Percentiles rank a stretch among this genome's conserved stretches.
phyloP scores from a whole-genome alignment of 2,329 filamentous ascomycete species.

The Stemphylium vesicarium region DNA sequence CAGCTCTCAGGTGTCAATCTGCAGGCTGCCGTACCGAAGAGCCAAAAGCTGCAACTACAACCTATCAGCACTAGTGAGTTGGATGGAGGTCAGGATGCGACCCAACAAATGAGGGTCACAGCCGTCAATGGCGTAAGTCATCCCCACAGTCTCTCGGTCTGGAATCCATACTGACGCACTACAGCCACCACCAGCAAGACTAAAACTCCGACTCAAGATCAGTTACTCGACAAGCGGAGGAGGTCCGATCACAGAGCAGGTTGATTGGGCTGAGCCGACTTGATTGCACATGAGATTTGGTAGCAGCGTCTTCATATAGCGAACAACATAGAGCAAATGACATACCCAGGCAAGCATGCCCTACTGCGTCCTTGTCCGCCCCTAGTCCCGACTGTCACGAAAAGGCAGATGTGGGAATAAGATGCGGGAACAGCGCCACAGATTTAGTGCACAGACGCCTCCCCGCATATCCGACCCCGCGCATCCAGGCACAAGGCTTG shows the following conservation, averaged over 20 bases:
- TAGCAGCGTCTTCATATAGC: constrained; percentile 10
- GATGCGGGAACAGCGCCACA: constrained; percentile 20
- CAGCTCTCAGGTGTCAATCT: constrained; percentile 77
- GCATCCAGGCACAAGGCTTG: constrained; percentile 7
- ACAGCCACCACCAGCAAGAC: constrained; percentile 70
- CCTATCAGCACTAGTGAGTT: constrained; percentile 85
- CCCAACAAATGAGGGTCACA: constrained; percentile 86
- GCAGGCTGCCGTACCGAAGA: constrained; percentile 95
- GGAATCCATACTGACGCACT: constrained; percentile 25
- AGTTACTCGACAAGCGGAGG: constrained; percentile 74
- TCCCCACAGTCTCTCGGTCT: background rate
- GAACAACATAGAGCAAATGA: constrained; percentile 17
- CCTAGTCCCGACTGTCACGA: background rate
- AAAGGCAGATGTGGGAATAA: constrained; percentile 13
- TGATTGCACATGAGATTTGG: constrained; percentile 20
- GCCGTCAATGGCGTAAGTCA: constrained; percentile 85
- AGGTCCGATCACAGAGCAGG: constrained; percentile 82
- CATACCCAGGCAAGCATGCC: constrained; percentile 13
- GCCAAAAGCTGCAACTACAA: constrained; percentile 90
- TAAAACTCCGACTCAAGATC: constrained; percentile 86
- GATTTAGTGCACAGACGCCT: constrained; percentile 5
- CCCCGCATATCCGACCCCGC: constrained; percentile 8
- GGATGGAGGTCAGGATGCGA: constrained; percentile 78
- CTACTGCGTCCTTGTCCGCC: background rate
- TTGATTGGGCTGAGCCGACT: constrained; percentile 89